Evolutionary conservation across 2,329 filamentous ascomycete genomes (phyloP).

Genomic region (Pyrenophora tritici-repentis): DNA sequence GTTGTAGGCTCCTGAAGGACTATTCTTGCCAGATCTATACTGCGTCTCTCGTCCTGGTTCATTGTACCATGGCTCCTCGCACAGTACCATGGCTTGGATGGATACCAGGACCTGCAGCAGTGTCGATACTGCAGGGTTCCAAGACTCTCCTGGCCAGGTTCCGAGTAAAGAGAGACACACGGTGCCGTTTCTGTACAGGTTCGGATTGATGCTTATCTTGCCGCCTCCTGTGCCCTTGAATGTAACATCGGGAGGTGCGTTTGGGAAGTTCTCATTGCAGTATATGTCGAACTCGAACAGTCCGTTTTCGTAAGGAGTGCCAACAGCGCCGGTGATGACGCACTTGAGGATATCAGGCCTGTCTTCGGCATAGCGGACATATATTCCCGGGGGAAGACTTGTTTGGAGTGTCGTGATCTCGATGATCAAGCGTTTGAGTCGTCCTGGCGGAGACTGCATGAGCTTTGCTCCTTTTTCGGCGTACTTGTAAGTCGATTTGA

Average conservation of each 20-base stretch:
- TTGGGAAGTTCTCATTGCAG: constrained; percentile 52
- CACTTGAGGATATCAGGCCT: constrained; percentile 58
- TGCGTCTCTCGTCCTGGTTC: constrained; percentile 52
- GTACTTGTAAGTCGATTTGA: constrained; percentile 40
- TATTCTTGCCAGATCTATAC: no score
- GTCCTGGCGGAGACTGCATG: constrained; percentile 34
- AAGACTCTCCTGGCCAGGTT: constrained; percentile 53
- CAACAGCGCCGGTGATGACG: constrained; percentile 56
- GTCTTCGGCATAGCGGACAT: constrained; percentile 53
- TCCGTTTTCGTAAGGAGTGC: constrained; percentile 60
- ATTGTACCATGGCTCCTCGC: constrained; percentile 60
- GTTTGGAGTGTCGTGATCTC: constrained; percentile 55
- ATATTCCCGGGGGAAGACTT: constrained; percentile 58
- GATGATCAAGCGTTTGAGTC: constrained; percentile 52
- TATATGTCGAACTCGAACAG: constrained; percentile 62
- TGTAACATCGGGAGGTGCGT: constrained; percentile 48
- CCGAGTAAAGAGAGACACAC: constrained; percentile 31
- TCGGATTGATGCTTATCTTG: constrained; percentile 55
- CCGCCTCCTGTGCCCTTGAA: constrained; percentile 56
- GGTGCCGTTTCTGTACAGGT: constrained; percentile 57
- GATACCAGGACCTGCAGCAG: constrained; percentile 60
- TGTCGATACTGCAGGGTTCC: constrained; percentile 56
- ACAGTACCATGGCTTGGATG: constrained; percentile 64
- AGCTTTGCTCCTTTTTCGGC: constrained; percentile 11
- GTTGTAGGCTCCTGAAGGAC: constrained; percentile 29